phyloP scores from a whole-genome alignment of 2,329 filamentous ascomycete species.

The Colletotrichum navitas region DNA sequence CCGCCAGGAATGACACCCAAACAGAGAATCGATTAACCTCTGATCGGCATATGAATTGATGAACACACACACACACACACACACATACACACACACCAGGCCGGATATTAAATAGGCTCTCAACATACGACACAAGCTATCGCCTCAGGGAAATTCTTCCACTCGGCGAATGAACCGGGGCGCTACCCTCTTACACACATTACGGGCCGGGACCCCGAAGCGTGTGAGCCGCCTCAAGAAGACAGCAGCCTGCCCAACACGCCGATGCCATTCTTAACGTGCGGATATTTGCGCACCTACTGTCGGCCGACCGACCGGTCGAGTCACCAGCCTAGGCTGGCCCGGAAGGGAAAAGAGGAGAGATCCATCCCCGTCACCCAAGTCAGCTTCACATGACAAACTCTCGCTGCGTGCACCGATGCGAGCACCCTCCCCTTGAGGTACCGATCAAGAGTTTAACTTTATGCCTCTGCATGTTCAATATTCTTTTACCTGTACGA shows the following conservation, averaged over 20 bases:
- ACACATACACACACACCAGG: background rate
- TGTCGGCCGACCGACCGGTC: background rate
- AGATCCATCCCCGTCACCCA: background rate
- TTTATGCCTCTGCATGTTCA: no score
- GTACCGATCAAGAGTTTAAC: background rate
- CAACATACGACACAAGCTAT: background rate
- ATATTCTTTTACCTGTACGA: no score
- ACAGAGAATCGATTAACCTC: conserved; percentile 17
- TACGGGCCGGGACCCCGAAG: background rate
- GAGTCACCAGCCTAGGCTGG: background rate
- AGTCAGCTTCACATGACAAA: conserved; percentile 38
- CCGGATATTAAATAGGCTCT: background rate
- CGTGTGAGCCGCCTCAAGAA: background rate
- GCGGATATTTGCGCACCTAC: background rate
- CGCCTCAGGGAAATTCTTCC: no score
- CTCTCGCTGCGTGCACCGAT: conserved; percentile 12
- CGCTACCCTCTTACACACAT: background rate
- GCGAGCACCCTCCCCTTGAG: background rate
- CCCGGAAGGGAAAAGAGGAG: background rate
- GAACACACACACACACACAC: background rate
- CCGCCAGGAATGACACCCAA: background rate
- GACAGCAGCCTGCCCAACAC: background rate
- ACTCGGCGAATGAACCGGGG: no score
- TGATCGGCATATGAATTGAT: background rate
- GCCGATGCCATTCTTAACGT: background rate